Conservation (phyloP, 768 basidiomycete species). For the Omphalotus guepiniiformis region DNA sequence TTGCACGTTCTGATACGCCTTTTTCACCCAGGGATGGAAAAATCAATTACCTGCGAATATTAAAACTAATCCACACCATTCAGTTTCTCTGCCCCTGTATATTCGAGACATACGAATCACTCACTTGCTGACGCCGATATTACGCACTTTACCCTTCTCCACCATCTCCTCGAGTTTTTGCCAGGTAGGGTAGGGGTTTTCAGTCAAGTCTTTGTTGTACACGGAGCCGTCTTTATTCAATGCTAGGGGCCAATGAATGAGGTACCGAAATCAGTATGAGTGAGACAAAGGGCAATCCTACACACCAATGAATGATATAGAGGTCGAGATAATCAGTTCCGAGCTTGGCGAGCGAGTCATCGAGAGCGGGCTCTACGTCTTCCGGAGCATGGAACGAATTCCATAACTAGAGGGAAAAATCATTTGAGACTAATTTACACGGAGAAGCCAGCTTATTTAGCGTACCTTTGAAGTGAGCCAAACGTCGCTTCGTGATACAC, state of each 20-base stretch:
- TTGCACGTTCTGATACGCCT: too few species aligned
- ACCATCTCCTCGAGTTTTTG: conserved; percentile 75
- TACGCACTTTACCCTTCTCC: conserved; percentile 70
- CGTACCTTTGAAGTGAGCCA: conserved; percentile 46
- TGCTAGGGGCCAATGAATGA: conserved; percentile 54
- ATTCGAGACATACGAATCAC: background rate
- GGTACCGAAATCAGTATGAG: background rate
- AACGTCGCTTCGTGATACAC: conserved; percentile 56
- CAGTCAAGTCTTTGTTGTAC: conserved; percentile 55
- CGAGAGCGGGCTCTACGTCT: conserved; percentile 62
- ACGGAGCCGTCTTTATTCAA: conserved; percentile 50
- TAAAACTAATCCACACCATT: background rate
- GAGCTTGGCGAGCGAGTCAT: conserved; percentile 59
- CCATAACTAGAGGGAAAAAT: conserved; percentile 47
- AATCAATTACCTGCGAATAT: conserved; percentile 3
- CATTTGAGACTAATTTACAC: background rate
- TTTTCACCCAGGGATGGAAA: too few species aligned
- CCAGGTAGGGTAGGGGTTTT: conserved; percentile 76
- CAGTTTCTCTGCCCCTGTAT: background rate
- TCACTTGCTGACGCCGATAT: conserved; percentile 78
- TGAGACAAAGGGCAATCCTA: conserved; percentile 21
- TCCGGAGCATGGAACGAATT: conserved; percentile 73
- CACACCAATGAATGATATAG: conserved; percentile 83
- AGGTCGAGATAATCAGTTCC: conserved; percentile 72
- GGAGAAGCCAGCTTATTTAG: background rate